Percentiles rank a stretch among this genome's conserved stretches.
These are phyloP conservation scores for Stephania cephalantha DNA, from an alignment of 164 flowering plant species.

Conservation along the genomic window DNA sequence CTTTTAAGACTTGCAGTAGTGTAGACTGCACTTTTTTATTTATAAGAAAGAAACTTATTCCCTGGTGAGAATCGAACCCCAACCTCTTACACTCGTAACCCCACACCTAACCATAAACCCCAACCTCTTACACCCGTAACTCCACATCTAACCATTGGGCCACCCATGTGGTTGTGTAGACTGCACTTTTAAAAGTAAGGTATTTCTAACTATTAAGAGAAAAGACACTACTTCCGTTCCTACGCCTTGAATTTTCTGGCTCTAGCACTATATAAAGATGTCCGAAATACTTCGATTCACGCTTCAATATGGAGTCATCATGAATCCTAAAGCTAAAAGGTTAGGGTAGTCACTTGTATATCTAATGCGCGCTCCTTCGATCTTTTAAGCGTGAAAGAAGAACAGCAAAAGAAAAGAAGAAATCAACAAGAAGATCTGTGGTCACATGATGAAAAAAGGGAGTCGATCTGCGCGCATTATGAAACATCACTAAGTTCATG, in stretches of 20 bases:
- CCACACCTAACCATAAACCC: no score
- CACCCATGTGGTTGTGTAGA: slow-evolving; percentile 12
- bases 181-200: slow-evolving; percentile 21
- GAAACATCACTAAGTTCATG: background rate
- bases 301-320: background rate
- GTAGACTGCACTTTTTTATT: slow-evolving; percentile 22
- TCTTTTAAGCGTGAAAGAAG: background rate
- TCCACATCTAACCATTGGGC: no score
- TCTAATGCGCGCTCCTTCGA: background rate
- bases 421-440: background rate
- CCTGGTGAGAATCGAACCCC: no score
- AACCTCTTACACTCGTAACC: no score
- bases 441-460: background rate
- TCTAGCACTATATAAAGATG: background rate
- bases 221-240: background rate
- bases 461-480: background rate
- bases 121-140: no score
- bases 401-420: no score
- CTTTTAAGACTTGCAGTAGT: slow-evolving; percentile 24
- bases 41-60: no score
- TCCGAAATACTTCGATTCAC: background rate
- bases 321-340: background rate
- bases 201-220: background rate
- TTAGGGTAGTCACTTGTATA: background rate
- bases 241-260: background rate